Percentiles rank a stretch among this genome's conserved stretches.
Conservation (phyloP, 768 basidiomycete species). For the Tulasnella sp. region DNA sequence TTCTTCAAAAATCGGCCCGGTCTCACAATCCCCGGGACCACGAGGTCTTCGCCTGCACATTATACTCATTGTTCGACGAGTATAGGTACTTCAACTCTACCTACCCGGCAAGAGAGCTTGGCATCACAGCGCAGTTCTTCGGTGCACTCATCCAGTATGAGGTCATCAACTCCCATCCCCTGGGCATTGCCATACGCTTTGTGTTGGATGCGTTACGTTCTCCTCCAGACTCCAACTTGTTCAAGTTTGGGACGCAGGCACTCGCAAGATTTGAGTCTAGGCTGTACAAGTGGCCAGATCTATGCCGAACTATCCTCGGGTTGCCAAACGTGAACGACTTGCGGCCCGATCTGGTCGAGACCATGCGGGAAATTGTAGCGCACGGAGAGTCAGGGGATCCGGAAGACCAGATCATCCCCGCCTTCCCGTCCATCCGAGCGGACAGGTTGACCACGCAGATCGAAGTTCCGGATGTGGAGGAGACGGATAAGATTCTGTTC, state of each 20-base stretch:
- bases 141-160: constrained; percentile 91
- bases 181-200: constrained; percentile 94
- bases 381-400: constrained; percentile 31
- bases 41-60: constrained; percentile 98
- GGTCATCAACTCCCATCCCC: constrained; percentile 85
- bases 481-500: constrained; percentile 90
- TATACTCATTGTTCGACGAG: constrained; percentile 99
- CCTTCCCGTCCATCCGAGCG: constrained; percentile 71
- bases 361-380: constrained; percentile 60
- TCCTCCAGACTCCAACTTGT: constrained; percentile 82
- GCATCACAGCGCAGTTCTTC: constrained; percentile 92
- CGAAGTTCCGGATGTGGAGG: constrained; percentile 66
- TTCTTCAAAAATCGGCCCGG: constrained; percentile 76
- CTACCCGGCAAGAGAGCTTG: constrained; percentile 85
- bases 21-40: constrained; percentile 79
- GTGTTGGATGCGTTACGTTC: constrained; percentile 89
- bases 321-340: constrained; percentile 81
- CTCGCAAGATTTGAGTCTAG: constrained; percentile 78
- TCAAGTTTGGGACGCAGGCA: constrained; percentile 91
- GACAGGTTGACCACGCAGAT: constrained; percentile 49
- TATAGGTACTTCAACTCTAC: constrained; percentile 99
- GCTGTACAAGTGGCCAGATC: constrained; percentile 81
- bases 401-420: constrained; percentile 36
- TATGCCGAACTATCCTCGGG: constrained; percentile 79
- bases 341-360: constrained; percentile 67